Percentiles rank a stretch among this genome's conserved stretches.
phyloP scores from a whole-genome alignment of 2,329 filamentous ascomycete genomes.

The Cercospora citrullina region DNA sequence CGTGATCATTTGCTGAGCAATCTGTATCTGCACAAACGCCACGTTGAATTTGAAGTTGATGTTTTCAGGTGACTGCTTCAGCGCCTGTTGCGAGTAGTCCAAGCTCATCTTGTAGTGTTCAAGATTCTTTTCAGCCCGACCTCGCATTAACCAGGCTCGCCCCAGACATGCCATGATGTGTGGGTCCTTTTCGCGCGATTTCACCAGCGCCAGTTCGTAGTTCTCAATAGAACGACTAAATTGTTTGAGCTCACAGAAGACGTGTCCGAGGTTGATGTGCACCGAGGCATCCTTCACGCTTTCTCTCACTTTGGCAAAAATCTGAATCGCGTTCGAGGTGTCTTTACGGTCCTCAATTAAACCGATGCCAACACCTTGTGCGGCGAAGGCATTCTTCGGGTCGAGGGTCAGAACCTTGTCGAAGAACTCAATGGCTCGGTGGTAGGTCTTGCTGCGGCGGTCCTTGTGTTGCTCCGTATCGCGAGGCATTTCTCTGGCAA shows the following conservation, averaged over 20 bases:
- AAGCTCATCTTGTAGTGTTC: conserved; percentile 64
- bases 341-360: conserved; percentile 94
- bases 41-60: conserved; percentile 96
- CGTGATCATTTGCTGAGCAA: conserved; percentile 76
- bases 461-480: conserved; percentile 88
- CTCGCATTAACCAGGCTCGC: conserved; percentile 81
- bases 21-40: conserved; percentile 93
- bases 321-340: conserved; percentile 74
- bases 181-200: conserved; percentile 69
- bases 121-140: conserved; percentile 65
- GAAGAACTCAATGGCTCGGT: conserved; percentile 95
- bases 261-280: conserved; percentile 89
- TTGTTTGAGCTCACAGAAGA: conserved; percentile 86
- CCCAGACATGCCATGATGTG: conserved; percentile 82
- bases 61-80: conserved; percentile 71
- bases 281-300: conserved; percentile 82
- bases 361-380: conserved; percentile 92
- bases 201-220: conserved; percentile 81
- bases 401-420: conserved; percentile 97
- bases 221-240: conserved; percentile 89
- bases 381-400: conserved; percentile 90
- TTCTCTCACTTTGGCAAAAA: conserved; percentile 88
- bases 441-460: conserved; percentile 82
- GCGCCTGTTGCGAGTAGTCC: conserved; percentile 66
- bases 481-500: conserved; percentile 90